Percentiles rank a stretch among this genome's conserved stretches.
Conservation (phyloP, 345 rosid species). For the Eutrema japonicum region DNA sequence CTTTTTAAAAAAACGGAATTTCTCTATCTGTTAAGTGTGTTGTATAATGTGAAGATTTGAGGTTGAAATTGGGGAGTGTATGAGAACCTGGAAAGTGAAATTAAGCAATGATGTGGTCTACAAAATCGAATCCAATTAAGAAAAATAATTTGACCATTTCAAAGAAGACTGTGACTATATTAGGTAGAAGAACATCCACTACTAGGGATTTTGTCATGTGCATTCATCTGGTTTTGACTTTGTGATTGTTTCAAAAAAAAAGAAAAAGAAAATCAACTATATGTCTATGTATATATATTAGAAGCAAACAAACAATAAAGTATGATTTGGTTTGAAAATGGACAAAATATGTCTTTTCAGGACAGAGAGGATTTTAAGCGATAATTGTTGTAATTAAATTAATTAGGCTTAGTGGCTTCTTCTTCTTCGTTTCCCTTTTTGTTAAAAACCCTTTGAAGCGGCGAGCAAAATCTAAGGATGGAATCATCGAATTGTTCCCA, state of each 20-base stretch:
- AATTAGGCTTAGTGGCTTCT: background rate
- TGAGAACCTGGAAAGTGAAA: background rate
- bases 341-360: constrained; percentile 19
- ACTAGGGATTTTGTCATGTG: background rate
- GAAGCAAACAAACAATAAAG: constrained; percentile 1
- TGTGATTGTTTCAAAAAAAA: background rate
- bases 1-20: background rate
- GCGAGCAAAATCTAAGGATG: constrained; percentile 41
- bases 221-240: background rate
- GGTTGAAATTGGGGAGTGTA: constrained; percentile 9
- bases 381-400: background rate
- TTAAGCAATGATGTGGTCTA: constrained; percentile 9
- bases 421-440: background rate
- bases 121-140: background rate
- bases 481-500: constrained; percentile 44
- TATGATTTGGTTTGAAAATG: constrained; percentile 26
- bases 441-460: constrained; percentile 1
- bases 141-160: constrained; percentile 3
- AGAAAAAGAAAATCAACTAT: too few relatives aligned
- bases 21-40: constrained; percentile 25
- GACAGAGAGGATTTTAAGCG: constrained; percentile 9
- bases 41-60: constrained; percentile 34
- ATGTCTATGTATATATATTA: too few relatives aligned
- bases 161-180: too few relatives aligned
- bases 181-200: too few relatives aligned